Evolutionary conservation across 2,329 filamentous ascomycete genomes (phyloP).

Genomic region (Stemphylium vesicarium): DNA sequence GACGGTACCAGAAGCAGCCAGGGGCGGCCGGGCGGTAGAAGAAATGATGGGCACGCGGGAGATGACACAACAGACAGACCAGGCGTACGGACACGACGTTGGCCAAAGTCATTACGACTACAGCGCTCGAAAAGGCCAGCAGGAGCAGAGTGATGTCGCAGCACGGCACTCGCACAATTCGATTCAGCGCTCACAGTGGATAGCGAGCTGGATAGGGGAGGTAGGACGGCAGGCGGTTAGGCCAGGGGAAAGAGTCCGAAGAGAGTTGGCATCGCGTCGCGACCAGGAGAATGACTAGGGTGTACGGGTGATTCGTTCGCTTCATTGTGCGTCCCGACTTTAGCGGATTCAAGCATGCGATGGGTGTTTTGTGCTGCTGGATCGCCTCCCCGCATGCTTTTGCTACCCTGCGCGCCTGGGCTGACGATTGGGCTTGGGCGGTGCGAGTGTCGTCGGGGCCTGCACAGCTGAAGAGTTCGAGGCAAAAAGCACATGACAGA

Average conservation of each 20-base stretch:
- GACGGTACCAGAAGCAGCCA: neutral
- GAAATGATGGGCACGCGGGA: slow-evolving; percentile 13
- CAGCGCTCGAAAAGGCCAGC: neutral
- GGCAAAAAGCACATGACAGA: neutral
- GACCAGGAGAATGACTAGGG: slow-evolving; percentile 18
- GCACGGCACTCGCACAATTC: neutral
- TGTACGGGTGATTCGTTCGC: slow-evolving; percentile 27
- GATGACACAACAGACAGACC: slow-evolving; percentile 14
- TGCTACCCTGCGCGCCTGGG: neutral
- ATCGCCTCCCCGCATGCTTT: slow-evolving; percentile 17
- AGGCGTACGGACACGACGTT: slow-evolving; percentile 15
- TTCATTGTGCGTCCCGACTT: slow-evolving; percentile 18
- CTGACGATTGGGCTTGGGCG: slow-evolving; percentile 5
- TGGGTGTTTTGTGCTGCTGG: slow-evolving; percentile 21
- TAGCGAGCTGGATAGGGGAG: slow-evolving; percentile 15
- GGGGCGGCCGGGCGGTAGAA: slow-evolving; percentile 5
- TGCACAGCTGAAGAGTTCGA: neutral
- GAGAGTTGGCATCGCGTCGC: neutral
- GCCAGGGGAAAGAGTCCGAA: slow-evolving; percentile 19
- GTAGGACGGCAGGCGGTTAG: slow-evolving; percentile 28
- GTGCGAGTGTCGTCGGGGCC: neutral
- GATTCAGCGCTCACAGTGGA: neutral
- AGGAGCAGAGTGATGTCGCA: neutral
- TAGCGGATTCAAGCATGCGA: slow-evolving; percentile 30
- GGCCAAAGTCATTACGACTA: neutral